Base-by-base conservation (phyloP, 768 basidiomycete species). In the Tephrocybe rancida region DNA sequence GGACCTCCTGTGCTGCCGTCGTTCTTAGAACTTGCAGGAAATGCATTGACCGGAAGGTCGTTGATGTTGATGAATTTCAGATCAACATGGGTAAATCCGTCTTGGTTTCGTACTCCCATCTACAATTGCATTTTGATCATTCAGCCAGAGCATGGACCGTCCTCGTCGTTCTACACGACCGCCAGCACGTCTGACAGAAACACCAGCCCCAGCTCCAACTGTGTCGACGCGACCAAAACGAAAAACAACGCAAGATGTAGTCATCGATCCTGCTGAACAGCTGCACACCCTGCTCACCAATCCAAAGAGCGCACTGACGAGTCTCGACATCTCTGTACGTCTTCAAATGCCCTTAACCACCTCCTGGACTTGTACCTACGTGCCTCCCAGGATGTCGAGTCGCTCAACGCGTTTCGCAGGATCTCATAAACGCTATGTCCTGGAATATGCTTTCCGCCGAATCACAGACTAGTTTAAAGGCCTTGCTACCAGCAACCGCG, bases 401-500 rank as follows among this genome's bases (percentile, higher is more conserved):
- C 50, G 52, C 62, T 69, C 58, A 66, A 66, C 61, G 44, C 44
- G 55, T 59, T 67, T 62, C 60, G 50, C 66, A 82, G 81, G 77
- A 79, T 48, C 64, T 84, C 24, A 68, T 84, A 50, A 83, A 82
- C 56, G 61, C 61, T 6, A 62, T 64, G 32, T 72, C 76, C 16
- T 84, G 80, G 81, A 54, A 65, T 19, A 64, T 75, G 60, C 74
- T 83, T 5, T 78, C 81, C 5, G 63, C 60, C 14, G 75, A 79
- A 22, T 71, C 73, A 3, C 71, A 73, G 24, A 53, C 56, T 14
- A 61, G 58, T n/a, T 64, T 83, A 14, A 61, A 68, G 37, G 56
- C 65, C 6, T 63, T 82, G 2, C 68, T 84, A 0, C 81, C 82
- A 39, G 72, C 75, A 7, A 80, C 80, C 10, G 75, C 77, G 3